A percentile compares a stretch with the other conserved stretches of the same genome.
Conservation (phyloP, 345 rosid species). For the Firmiana major region DNA sequence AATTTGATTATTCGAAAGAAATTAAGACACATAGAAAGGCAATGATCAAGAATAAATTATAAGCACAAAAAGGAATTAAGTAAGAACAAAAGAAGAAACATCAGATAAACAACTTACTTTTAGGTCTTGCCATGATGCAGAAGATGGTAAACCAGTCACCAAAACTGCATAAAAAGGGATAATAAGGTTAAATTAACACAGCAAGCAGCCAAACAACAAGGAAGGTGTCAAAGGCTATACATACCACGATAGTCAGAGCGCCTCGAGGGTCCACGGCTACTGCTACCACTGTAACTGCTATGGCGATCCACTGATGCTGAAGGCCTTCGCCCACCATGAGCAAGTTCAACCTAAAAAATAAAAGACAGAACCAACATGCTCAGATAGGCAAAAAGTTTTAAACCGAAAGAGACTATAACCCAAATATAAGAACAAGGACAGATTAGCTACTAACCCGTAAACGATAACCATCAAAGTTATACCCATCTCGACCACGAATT, state of each 20-base stretch:
- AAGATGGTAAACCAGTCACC: conserved; percentile 84
- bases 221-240: conserved; percentile 6
- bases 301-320: conserved; percentile 74
- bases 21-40: background rate
- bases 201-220: background rate
- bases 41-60: background rate
- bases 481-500: conserved; percentile 85
- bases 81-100: background rate
- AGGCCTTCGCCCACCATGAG: conserved; percentile 79
- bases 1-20: background rate
- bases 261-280: conserved; percentile 69
- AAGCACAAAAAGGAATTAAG: background rate
- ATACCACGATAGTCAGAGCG: conserved; percentile 92
- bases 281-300: conserved; percentile 62
- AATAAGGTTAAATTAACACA: background rate
- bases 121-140: conserved; percentile 99
- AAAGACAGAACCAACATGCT: background rate
- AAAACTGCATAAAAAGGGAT: conserved; percentile 44
- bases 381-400: background rate
- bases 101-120: conserved; percentile 46
- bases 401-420: background rate
- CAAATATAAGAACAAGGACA: background rate
- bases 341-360: conserved; percentile 71
- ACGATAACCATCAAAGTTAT: conserved; percentile 75
- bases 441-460: conserved; percentile 56